Base-by-base conservation (phyloP, 2,329 filamentous ascomycete species). In the Mycosphaerella sp. region DNA sequence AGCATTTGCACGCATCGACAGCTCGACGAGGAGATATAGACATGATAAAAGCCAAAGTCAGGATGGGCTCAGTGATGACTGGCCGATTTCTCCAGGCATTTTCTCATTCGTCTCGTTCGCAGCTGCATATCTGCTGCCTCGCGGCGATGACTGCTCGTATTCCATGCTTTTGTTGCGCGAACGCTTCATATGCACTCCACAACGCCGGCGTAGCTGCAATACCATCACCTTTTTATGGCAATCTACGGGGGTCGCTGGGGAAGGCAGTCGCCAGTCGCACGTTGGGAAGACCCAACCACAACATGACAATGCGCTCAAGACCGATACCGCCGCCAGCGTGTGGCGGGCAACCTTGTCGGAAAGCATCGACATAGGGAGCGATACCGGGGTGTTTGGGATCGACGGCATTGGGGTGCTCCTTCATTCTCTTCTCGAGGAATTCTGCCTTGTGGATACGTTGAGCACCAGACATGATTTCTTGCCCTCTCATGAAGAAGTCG, bases 401-500 rank as follows among this genome's bases (percentile, higher is more conserved):
- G 44, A 85, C 71, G 8, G 74, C 74, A 1, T 72, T 74, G 36
- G 81, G 80, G 65, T 83, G 79, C 58, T 75, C 73, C 54, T 70
- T 70, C 80, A 85, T 84, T 38, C 78, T 75, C 61, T 77, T 75
- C 60, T 78, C 74, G 42, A 85, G 71, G 63, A 82, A 77, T 36
- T 75, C 73, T n/a, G 79, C 75, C 65, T 82, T 74, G 70, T 85
- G 78, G 60, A 85, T 82, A 73, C 82, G 82, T 70, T 85, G 82
- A 8, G 82, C 82, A 55, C 82, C 82, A 8, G 79, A 82, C 77
- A 82, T 80, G 68, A 85, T 85, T 68, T 85, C 82, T 68, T 85
- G 81, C 11, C 82, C 82, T 62, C 82, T 80, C 82, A 85, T 85
- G 75, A 85, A 85, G 74, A 85, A 83, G 69, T 85, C 82, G 70